Percentiles rank a stretch among this genome's conserved stretches.
phyloP scores from a whole-genome alignment of 768 basidiomycete species.

The Crassisporium funariophilum region DNA sequence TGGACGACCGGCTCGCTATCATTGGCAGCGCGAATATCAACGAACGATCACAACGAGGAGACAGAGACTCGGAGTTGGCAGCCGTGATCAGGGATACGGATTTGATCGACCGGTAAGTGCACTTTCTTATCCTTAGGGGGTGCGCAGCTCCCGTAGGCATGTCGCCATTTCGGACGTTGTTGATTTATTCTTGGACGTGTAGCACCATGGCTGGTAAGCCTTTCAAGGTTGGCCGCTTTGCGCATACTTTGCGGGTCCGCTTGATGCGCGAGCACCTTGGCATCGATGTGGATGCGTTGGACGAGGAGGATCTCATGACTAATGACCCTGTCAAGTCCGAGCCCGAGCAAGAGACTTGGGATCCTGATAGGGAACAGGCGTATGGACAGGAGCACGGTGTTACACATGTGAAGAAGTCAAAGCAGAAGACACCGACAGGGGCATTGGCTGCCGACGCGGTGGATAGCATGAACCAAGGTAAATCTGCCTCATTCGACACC shows the following conservation, averaged over 20 bases:
- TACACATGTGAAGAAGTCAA: constrained; percentile 41
- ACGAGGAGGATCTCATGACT: constrained; percentile 70
- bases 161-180: constrained; percentile 4
- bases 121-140: not conserved
- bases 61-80: constrained; percentile 95
- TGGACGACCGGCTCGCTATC: constrained; percentile 92
- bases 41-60: constrained; percentile 92
- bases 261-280: constrained; percentile 98
- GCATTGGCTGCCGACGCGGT: constrained; percentile 36
- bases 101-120: constrained; percentile 83
- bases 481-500: constrained; percentile 3
- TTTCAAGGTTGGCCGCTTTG: constrained; percentile 95
- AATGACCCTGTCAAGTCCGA: constrained; percentile 51
- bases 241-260: constrained; percentile 89
- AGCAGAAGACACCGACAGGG: constrained; percentile 33
- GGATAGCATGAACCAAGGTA: constrained; percentile 56
- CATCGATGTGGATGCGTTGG: constrained; percentile 87
- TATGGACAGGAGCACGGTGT: constrained; percentile 45
- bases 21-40: constrained; percentile 99
- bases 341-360: constrained; percentile 64
- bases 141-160: not conserved
- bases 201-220: constrained; percentile 94
- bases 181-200: constrained; percentile 4
- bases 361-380: constrained; percentile 71
- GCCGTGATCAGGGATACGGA: constrained; percentile 95